Conservation (phyloP, 192 early-diverging fungal species). For the Oehlia diaphana region DNA sequence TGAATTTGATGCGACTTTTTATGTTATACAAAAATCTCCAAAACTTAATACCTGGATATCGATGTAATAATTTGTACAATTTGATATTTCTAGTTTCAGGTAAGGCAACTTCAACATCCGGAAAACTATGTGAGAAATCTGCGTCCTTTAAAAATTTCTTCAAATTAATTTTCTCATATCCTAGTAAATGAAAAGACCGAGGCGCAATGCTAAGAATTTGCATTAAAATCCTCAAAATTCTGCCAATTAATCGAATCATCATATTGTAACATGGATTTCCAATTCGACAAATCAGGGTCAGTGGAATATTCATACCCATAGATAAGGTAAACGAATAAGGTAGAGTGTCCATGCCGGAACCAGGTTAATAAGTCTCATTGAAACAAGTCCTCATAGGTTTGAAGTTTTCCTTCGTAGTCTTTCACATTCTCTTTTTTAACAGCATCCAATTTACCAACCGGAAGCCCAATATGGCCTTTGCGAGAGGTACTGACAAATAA, state of each 20-base stretch:
- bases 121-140: not conserved
- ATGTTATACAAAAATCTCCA: not conserved
- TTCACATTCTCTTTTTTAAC: no score
- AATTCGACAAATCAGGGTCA: no score
- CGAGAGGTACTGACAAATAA: no score
- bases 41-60: not conserved
- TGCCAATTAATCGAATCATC: not conserved
- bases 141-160: not conserved
- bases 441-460: no score
- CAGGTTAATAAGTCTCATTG: no score
- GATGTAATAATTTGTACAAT: constrained; percentile 2
- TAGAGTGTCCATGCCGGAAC: no score
- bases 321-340: no score
- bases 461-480: no score
- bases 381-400: no score
- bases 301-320: no score
- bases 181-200: constrained; percentile 1
- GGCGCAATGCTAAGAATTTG: not conserved
- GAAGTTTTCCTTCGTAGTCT: no score
- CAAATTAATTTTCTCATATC: not conserved
- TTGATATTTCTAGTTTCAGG: not conserved
- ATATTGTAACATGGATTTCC: no score
- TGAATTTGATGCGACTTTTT: not conserved
- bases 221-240: constrained; percentile 1
- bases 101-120: constrained; percentile 10